These are phyloP conservation scores for Fraxinus latifolia DNA, from an alignment of 305 asterid genomes.

Conservation along the genomic window DNA sequence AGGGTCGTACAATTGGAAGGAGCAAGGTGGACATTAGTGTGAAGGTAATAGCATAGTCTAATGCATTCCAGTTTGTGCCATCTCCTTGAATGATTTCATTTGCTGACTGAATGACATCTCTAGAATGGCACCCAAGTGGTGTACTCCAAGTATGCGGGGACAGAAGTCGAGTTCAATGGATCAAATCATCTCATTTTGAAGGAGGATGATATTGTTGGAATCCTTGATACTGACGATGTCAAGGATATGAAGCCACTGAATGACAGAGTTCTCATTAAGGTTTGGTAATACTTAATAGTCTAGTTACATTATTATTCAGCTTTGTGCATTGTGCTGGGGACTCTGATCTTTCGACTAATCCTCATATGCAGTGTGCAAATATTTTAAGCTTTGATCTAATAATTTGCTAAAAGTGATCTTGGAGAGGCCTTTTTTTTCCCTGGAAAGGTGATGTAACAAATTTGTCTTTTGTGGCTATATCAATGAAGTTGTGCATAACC, in stretches of 20 bases:
- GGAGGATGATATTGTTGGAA: slow-evolving; percentile 91
- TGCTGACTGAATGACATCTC: slow-evolving; percentile 3
- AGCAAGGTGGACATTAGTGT: slow-evolving; percentile 62
- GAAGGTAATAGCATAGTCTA: slow-evolving; percentile 42
- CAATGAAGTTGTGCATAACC: neutral
- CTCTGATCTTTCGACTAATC: neutral
- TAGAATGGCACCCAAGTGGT: slow-evolving; percentile 80
- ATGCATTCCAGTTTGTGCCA: neutral
- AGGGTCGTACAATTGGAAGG: slow-evolving; percentile 79
- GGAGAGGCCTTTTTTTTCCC: neutral
- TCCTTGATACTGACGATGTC: slow-evolving; percentile 75
- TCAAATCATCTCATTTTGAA: slow-evolving; percentile 71
- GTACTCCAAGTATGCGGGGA: slow-evolving; percentile 92
- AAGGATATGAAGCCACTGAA: slow-evolving; percentile 84
- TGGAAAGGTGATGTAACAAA: neutral
- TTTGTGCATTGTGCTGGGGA: neutral
- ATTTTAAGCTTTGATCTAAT: neutral
- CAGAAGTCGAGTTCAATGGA: slow-evolving; percentile 85
- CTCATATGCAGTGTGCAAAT: neutral
- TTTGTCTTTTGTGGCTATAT: neutral
- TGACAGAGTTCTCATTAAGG: slow-evolving; percentile 89
- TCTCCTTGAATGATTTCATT: neutral
- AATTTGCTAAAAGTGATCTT: neutral
- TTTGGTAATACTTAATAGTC: slow-evolving; percentile 17
- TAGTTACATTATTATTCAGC: neutral